phyloP scores from a whole-genome alignment of 2,329 filamentous ascomycete species.

The Talaromyces sp. region DNA sequence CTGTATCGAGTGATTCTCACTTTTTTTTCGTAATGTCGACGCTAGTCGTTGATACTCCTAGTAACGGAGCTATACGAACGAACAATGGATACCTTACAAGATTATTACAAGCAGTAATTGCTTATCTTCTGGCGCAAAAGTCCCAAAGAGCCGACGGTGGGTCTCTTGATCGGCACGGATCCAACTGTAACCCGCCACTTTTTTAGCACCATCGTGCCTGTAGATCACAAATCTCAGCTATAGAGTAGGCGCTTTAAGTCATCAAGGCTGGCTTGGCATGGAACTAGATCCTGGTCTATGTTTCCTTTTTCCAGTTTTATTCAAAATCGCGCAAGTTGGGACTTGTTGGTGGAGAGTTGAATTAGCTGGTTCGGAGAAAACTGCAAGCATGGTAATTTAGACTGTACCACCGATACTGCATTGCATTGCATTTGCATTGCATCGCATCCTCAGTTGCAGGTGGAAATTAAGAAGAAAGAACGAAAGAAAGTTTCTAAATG shows the following conservation, averaged over 20 bases:
- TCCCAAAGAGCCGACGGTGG: neutral
- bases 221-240: constrained; percentile 10
- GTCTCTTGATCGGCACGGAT: neutral
- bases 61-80: neutral
- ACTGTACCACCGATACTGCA: neutral
- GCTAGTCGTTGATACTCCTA: neutral
- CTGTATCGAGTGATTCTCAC: neutral
- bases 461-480: neutral
- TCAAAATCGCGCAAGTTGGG: neutral
- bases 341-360: neutral
- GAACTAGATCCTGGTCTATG: neutral
- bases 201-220: constrained; percentile 12
- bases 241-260: neutral
- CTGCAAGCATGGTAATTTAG: neutral
- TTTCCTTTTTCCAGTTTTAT: neutral
- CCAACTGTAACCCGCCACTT: constrained; percentile 1
- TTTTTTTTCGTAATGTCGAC: neutral
- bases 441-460: neutral
- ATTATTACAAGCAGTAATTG: neutral
- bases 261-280: constrained; percentile 4
- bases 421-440: constrained; percentile 13
- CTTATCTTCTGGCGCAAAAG: constrained; percentile 1
- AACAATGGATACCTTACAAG: neutral
- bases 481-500: neutral
- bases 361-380: neutral